Evolutionary conservation across 208 protist species (phyloP).

Genomic region (Leishmania major): DNA sequence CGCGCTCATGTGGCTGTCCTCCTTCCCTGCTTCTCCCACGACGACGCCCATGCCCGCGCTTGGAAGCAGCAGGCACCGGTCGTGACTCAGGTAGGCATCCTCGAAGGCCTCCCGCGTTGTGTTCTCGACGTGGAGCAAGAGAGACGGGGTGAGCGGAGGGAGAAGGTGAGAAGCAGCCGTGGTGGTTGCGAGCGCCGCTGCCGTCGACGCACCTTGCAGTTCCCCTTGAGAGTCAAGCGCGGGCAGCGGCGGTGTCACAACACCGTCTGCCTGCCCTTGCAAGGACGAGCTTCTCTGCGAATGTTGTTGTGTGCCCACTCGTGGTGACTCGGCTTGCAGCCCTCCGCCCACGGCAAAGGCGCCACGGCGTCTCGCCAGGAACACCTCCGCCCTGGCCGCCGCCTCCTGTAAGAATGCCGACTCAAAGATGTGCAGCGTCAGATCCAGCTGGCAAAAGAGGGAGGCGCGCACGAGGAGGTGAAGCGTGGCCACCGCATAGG

Average conservation of each 20-base stretch:
- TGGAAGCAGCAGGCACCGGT: constrained; percentile 34
- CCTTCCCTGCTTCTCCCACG: constrained; percentile 6
- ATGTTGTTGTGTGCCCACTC: neutral
- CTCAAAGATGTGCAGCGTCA: constrained; percentile 83
- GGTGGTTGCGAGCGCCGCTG: neutral
- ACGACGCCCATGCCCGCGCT: constrained; percentile 10
- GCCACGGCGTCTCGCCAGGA: constrained; percentile 4
- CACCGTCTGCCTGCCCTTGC: neutral
- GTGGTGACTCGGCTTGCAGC: neutral
- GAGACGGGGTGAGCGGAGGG: constrained; percentile 34
- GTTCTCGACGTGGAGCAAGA: constrained; percentile 61
- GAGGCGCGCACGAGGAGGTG: constrained; percentile 57
- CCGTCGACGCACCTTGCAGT: neutral
- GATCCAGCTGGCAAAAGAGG: constrained; percentile 67
- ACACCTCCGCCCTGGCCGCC: constrained; percentile 27
- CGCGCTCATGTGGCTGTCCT: constrained; percentile 1
- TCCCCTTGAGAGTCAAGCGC: neutral
- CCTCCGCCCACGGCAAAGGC: neutral
- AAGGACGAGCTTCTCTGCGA: neutral
- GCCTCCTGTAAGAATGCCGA: constrained; percentile 34
- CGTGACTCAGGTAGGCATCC: constrained; percentile 46
- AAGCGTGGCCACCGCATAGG: constrained; percentile 66
- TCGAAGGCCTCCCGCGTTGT: constrained; percentile 61
- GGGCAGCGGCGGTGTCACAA: neutral
- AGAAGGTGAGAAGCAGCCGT: constrained; percentile 13